phyloP scores from a whole-genome alignment of 2,329 filamentous ascomycete genomes.

The Bisporella sp. region DNA sequence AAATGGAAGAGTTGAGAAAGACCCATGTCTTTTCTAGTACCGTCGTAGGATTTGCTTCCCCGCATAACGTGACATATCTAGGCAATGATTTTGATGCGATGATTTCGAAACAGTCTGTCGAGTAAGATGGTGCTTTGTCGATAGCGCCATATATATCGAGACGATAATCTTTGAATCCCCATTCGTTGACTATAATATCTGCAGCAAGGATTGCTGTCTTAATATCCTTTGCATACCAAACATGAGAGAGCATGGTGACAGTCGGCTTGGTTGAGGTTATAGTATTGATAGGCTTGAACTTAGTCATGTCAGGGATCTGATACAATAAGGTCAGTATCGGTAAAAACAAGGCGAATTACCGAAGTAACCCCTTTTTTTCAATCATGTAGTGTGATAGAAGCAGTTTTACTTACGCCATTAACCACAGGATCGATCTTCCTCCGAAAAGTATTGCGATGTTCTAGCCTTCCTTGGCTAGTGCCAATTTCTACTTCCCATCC shows the following conservation, averaged over 20 bases:
- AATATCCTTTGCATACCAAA: constrained; percentile 51
- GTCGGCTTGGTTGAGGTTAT: constrained; percentile 53
- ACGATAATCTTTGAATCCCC: constrained; percentile 57
- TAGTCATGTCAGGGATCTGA: constrained; percentile 49
- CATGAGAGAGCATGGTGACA: constrained; percentile 58
- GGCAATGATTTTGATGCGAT: constrained; percentile 24
- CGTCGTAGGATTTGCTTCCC: constrained; percentile 34
- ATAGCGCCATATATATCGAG: constrained; percentile 57
- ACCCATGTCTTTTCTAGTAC: constrained; percentile 39
- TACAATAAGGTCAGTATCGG: not conserved
- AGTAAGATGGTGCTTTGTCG: constrained; percentile 55
- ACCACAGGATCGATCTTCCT: constrained; percentile 58
- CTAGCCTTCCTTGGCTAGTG: constrained; percentile 47
- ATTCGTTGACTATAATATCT: constrained; percentile 59
- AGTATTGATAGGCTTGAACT: constrained; percentile 51
- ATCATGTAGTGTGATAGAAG: not conserved
- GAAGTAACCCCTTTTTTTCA: too few relatives aligned
- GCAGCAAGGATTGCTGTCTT: constrained; percentile 57
- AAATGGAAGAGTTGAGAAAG: constrained; percentile 50
- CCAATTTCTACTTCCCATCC: constrained; percentile 58
- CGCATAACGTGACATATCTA: constrained; percentile 26
- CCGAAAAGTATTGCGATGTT: constrained; percentile 48
- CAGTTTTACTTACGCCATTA: constrained; percentile 36
- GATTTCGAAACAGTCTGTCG: constrained; percentile 46
- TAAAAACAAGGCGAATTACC: too few relatives aligned